These are phyloP conservation scores for Leccinum subgranulosum DNA, from an alignment of 768 basidiomycete genomes.

Conservation along the genomic window DNA sequence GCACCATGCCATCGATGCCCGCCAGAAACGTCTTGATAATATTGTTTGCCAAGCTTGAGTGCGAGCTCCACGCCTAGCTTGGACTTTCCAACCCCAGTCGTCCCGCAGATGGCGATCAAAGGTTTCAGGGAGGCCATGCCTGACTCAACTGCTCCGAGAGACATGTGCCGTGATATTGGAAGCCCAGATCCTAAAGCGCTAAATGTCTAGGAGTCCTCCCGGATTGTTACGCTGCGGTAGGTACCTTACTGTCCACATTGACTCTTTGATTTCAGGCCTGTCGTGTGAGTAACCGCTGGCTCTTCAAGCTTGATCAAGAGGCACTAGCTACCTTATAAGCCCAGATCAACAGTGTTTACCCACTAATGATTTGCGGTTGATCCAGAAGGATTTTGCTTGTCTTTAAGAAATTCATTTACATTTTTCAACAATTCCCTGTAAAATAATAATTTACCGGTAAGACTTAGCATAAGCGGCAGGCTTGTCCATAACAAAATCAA, in stretches of 20 bases:
- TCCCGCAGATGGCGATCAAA: slow-evolving; percentile 84
- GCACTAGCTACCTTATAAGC: neutral
- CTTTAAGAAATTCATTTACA: too few relatives aligned
- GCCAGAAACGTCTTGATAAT: slow-evolving; percentile 6
- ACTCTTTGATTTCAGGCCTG: neutral
- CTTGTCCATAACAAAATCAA: neutral
- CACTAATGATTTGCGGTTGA: neutral
- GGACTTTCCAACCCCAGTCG: slow-evolving; percentile 96
- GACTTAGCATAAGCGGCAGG: neutral
- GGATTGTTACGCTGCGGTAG: neutral
- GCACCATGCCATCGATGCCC: slow-evolving; percentile 53
- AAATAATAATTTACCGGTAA: neutral
- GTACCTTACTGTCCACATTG: neutral
- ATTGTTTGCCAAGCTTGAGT: slow-evolving; percentile 44
- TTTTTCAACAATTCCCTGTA: neutral
- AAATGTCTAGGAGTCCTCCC: neutral
- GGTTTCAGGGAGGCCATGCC: slow-evolving; percentile 45
- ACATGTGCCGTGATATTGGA: neutral
- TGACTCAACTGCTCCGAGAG: neutral
- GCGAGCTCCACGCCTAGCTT: slow-evolving; percentile 89
- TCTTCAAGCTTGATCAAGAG: too few relatives aligned
- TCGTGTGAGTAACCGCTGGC: too few relatives aligned
- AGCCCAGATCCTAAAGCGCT: neutral
- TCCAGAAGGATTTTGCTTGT: neutral
- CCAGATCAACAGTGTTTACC: neutral